Evolutionary conservation across 495 filamentous ascomycete genomes (phyloP).

Genomic region (Venustampulla echinocandica): DNA sequence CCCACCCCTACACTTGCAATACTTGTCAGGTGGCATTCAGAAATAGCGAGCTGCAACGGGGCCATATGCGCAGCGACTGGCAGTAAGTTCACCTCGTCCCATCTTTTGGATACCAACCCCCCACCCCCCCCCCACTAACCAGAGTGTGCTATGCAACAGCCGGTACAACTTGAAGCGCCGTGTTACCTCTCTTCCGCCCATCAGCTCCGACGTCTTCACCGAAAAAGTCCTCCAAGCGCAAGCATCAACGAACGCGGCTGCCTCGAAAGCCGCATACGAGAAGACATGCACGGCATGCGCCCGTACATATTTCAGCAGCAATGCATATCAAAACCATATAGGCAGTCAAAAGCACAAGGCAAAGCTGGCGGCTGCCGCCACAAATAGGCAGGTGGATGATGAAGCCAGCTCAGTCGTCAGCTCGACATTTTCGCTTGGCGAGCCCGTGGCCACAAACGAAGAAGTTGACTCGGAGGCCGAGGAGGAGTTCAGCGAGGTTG

Average conservation of each 20-base stretch:
- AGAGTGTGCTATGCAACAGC: slow-evolving; percentile 40
- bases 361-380: slow-evolving; percentile 39
- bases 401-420: slow-evolving; percentile 81
- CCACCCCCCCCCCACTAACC: slow-evolving; percentile 2
- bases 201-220: slow-evolving; percentile 86
- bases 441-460: slow-evolving; percentile 35
- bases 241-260: slow-evolving; percentile 70
- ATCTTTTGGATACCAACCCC: background rate
- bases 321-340: slow-evolving; percentile 88
- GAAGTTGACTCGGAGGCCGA: slow-evolving; percentile 47
- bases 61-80: slow-evolving; percentile 97
- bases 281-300: slow-evolving; percentile 73
- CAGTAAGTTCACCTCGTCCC: slow-evolving; percentile 82
- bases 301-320: slow-evolving; percentile 91
- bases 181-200: slow-evolving; percentile 82
- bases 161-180: slow-evolving; percentile 96
- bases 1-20: slow-evolving; percentile 94
- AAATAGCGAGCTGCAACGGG: slow-evolving; percentile 83
- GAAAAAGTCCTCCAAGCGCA: slow-evolving; percentile 95
- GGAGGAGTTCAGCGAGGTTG: slow-evolving; percentile 67
- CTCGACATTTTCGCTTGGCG: slow-evolving; percentile 84
- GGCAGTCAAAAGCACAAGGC: slow-evolving; percentile 84
- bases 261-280: slow-evolving; percentile 83
- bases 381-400: slow-evolving; percentile 39
- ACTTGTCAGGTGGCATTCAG: slow-evolving; percentile 95